Conservation (phyloP, 495 filamentous ascomycete genomes). For the Pseudotulostoma volvatum region DNA sequence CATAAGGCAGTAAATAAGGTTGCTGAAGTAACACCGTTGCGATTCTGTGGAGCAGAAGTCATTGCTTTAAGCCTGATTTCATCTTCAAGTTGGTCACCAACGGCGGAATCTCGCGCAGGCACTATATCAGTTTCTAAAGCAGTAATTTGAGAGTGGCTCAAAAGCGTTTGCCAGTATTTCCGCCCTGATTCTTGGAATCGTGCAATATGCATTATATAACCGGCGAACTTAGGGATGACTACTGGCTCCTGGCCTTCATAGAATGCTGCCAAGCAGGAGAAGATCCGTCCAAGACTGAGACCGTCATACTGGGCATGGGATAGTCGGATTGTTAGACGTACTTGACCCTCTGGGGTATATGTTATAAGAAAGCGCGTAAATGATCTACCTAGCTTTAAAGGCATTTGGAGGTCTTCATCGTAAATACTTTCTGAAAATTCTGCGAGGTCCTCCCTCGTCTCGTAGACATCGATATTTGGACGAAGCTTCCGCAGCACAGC, state of each 20-base stretch:
- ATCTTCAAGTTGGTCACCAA: slow-evolving; percentile 1
- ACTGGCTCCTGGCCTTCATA: slow-evolving; percentile 18
- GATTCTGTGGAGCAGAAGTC: slow-evolving; percentile 3
- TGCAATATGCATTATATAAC: slow-evolving; percentile 22
- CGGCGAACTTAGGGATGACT: slow-evolving; percentile 24
- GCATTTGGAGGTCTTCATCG: not conserved
- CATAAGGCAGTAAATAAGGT: slow-evolving; percentile 27
- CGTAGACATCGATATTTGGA: not conserved
- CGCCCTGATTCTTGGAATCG: slow-evolving; percentile 17
- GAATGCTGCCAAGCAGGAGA: slow-evolving; percentile 19
- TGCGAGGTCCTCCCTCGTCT: not conserved
- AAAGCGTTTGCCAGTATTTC: slow-evolving; percentile 9
- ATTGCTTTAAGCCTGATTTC: slow-evolving; percentile 4
- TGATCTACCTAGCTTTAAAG: not conserved
- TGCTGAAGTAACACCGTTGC: slow-evolving; percentile 12
- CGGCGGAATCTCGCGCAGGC: not conserved
- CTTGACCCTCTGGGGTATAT: slow-evolving; percentile 1
- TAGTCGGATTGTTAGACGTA: slow-evolving; percentile 31
- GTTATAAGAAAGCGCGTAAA: slow-evolving; percentile 1
- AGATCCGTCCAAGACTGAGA: slow-evolving; percentile 34
- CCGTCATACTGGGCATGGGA: slow-evolving; percentile 48
- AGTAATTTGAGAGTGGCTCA: slow-evolving; percentile 5
- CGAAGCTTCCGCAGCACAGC: not conserved
- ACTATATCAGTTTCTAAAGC: no score
- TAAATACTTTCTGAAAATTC: slow-evolving; percentile 1